Percentiles rank a stretch among this genome's conserved stretches.
Conservation (phyloP, 139 green algal species). For the Coelastrella sp. region DNA sequence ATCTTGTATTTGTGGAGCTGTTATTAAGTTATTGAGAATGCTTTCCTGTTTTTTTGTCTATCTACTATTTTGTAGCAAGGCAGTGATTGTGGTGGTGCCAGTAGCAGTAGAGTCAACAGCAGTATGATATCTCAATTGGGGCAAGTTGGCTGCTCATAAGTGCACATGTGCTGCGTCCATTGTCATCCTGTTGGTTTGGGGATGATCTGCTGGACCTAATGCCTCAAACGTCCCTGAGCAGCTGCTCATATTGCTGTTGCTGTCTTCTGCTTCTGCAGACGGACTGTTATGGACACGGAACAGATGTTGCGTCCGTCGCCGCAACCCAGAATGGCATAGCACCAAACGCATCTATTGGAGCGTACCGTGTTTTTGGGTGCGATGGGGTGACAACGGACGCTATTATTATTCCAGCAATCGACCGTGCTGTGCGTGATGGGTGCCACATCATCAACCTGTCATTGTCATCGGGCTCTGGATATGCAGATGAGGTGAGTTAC, state of each 20-base stretch:
- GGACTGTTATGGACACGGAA: constrained; percentile 24
- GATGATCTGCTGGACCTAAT: neutral
- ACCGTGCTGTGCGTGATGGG: constrained; percentile 18
- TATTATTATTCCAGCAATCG: constrained; percentile 19
- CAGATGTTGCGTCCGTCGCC: constrained; percentile 19
- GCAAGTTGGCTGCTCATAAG: neutral
- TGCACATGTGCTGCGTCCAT: neutral
- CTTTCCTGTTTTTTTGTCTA: neutral
- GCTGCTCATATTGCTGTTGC: neutral
- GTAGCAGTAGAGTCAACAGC: neutral
- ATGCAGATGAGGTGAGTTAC: neutral
- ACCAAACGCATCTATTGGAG: neutral
- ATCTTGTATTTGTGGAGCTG: too few relatives aligned
- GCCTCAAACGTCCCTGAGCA: neutral
- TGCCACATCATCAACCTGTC: constrained; percentile 41
- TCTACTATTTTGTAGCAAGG: neutral
- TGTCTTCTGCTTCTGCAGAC: neutral
- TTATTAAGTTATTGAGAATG: too few relatives aligned
- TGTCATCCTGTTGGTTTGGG: neutral
- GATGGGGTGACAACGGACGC: neutral
- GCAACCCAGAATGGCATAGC: constrained; percentile 20
- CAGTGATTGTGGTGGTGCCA: neutral
- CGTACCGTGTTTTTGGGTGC: constrained; percentile 32
- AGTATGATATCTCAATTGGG: too few relatives aligned
- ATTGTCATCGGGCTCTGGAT: constrained; percentile 10